phyloP scores from a whole-genome alignment of 2,329 filamentous ascomycete species.

The Arachnomyces sp. region DNA sequence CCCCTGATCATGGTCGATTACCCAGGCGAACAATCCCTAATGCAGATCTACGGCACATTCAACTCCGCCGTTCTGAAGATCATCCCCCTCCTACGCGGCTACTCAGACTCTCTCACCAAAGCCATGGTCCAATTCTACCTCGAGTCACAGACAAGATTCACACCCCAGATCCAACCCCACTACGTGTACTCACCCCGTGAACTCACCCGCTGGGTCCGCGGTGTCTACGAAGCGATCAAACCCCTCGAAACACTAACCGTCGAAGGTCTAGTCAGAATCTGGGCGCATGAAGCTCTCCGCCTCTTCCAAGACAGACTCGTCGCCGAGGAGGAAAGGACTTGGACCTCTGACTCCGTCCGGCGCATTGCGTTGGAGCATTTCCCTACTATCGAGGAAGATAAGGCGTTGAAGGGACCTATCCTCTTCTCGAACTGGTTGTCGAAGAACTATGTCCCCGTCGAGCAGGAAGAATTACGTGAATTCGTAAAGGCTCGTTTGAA shows the following conservation, averaged over 20 bases:
- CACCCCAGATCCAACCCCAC: conserved; percentile 91
- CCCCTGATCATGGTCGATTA: conserved; percentile 99
- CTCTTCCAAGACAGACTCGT: conserved; percentile 97
- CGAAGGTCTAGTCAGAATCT: conserved; percentile 90
- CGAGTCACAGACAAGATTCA: conserved; percentile 90
- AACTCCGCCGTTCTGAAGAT: conserved; percentile 95
- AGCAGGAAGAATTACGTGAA: conserved; percentile 87
- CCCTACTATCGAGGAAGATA: conserved; percentile 85
- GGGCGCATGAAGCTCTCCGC: conserved; percentile 93
- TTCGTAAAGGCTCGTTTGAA: conserved; percentile 95
- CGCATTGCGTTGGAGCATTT: conserved; percentile 86
- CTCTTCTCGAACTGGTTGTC: conserved; percentile 99
- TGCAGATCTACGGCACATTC: conserved; percentile 98
- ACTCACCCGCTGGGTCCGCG: conserved; percentile 92
- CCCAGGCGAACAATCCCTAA: conserved; percentile 85
- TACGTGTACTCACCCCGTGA: conserved; percentile 99
- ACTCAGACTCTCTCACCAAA: conserved; percentile 85
- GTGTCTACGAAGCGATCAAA: conserved; percentile 92
- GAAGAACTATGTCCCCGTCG: conserved; percentile 95
- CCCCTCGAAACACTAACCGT: conserved; percentile 80
- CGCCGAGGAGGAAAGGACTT: conserved; percentile 83
- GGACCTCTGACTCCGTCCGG: conserved; percentile 83
- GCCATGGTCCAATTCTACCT: conserved; percentile 97
- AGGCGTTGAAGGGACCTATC: conserved; percentile 85
- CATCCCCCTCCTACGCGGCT: conserved; percentile 86